These are phyloP conservation scores for Termitomyces sp. DNA, from an alignment of 768 basidiomycete species.

Conservation along the genomic window DNA sequence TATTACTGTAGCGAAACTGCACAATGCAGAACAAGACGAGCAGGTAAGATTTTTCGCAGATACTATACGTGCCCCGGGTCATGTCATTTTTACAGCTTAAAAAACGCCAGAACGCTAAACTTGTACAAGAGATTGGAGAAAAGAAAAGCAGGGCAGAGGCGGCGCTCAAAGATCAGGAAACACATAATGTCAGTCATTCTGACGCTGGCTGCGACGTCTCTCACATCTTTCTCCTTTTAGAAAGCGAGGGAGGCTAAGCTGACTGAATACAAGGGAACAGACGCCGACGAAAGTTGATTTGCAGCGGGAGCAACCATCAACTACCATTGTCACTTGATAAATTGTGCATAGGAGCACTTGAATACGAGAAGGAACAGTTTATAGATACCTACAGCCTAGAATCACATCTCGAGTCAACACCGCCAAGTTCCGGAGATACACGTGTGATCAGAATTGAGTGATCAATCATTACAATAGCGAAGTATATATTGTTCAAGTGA, in stretches of 20 bases:
- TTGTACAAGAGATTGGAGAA: not conserved
- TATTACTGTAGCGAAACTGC: constrained; percentile 34
- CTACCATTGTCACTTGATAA: too few relatives aligned
- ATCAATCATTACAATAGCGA: too few relatives aligned
- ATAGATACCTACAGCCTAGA: not conserved
- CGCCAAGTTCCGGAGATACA: not conserved
- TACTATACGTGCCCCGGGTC: not conserved
- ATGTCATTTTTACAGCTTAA: constrained; percentile 1
- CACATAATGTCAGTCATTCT: not conserved
- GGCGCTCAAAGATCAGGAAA: not conserved
- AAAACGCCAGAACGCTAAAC: constrained; percentile 6
- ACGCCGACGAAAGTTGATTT: not conserved
- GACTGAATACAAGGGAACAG: not conserved
- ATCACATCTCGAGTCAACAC: too few relatives aligned
- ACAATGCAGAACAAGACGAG: constrained; percentile 36
- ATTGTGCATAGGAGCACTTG: too few relatives aligned
- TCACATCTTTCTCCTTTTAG: not conserved
- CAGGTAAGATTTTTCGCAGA: constrained; percentile 23
- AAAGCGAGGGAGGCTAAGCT: not conserved
- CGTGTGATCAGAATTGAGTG: too few relatives aligned
- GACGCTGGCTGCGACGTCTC: not conserved
- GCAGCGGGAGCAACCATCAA: not conserved
- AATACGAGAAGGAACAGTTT: not conserved
- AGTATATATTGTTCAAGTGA: not conserved
- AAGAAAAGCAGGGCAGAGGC: not conserved